Evolutionary conservation across 805 yeast species (phyloP).

Genomic region (Hanseniaspora guilliermondii): DNA sequence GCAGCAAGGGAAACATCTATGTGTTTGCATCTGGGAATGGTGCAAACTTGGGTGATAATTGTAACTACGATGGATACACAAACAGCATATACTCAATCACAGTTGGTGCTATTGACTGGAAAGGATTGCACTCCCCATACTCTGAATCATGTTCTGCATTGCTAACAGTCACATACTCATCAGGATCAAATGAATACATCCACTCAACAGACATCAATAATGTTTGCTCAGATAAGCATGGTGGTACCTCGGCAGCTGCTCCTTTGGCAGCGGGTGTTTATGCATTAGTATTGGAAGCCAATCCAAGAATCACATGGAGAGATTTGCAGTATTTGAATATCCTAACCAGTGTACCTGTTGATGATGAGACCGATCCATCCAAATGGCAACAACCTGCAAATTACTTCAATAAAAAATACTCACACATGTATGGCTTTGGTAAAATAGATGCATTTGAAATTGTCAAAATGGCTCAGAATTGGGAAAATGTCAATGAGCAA

Average conservation of each 20-base stretch:
- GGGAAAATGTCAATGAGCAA: conserved; percentile 86
- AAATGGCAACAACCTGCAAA: conserved; percentile 55
- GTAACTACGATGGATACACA: conserved; percentile 95
- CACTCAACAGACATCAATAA: conserved; percentile 72
- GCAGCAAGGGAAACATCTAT: conserved; percentile 70
- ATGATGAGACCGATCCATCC: conserved; percentile 44
- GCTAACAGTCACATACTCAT: conserved; percentile 81
- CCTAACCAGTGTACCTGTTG: conserved; percentile 52
- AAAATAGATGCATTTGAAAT: conserved; percentile 70
- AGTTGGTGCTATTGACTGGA: conserved; percentile 82
- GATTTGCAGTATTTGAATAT: conserved; percentile 81
- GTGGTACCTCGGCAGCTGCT: conserved; percentile 98
- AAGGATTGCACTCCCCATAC: conserved; percentile 76
- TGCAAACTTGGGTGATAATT: conserved; percentile 67
- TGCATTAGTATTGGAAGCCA: conserved; percentile 65
- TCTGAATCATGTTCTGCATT: conserved; percentile 93
- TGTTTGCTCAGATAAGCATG: conserved; percentile 62
- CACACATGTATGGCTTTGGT: conserved; percentile 87
- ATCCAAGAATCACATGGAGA: conserved; percentile 88
- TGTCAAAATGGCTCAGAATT: conserved; percentile 57
- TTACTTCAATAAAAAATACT: conserved; percentile 54
- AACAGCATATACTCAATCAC: conserved; percentile 91
- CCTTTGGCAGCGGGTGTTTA: conserved; percentile 96
- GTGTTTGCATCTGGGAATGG: conserved; percentile 98
- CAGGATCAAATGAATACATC: conserved; percentile 81